Percentiles rank a stretch among this genome's conserved stretches.
phyloP scores from a whole-genome alignment of 164 flowering plant species.

The Magnolia changhungtana region DNA sequence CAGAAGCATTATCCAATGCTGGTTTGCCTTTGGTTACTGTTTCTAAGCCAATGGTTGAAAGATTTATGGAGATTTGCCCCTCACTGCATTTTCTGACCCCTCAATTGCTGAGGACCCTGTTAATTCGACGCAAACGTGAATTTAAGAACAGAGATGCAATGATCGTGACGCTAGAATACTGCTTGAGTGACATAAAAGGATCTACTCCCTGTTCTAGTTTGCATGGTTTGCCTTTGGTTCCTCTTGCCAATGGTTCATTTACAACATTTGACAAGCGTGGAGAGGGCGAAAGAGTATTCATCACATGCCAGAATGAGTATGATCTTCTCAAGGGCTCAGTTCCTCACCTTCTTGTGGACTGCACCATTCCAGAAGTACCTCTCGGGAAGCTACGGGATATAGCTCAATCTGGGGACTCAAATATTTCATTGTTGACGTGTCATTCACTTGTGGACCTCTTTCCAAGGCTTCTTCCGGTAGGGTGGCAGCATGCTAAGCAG shows the following conservation, averaged over 20 bases:
- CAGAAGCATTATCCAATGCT: slow-evolving; percentile 71
- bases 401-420: slow-evolving; percentile 59
- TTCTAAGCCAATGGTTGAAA: slow-evolving; percentile 54
- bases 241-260: slow-evolving; percentile 80
- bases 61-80: slow-evolving; percentile 67
- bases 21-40: slow-evolving; percentile 70
- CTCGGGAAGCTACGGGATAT: slow-evolving; percentile 53
- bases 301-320: slow-evolving; percentile 66
- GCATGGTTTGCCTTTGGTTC: slow-evolving; percentile 79
- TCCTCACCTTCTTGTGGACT: slow-evolving; percentile 70
- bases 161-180: slow-evolving; percentile 77
- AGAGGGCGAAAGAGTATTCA: slow-evolving; percentile 61
- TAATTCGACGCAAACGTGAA: slow-evolving; percentile 72
- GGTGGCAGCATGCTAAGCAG: slow-evolving; percentile 71
- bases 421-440: slow-evolving; percentile 65
- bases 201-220: slow-evolving; percentile 40
- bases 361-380: slow-evolving; percentile 54
- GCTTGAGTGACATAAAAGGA: slow-evolving; percentile 60
- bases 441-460: slow-evolving; percentile 68
- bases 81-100: slow-evolving; percentile 76
- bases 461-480: slow-evolving; percentile 62
- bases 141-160: slow-evolving; percentile 63
- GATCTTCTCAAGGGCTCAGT: slow-evolving; percentile 73
- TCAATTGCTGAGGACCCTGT: slow-evolving; percentile 62
- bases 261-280: slow-evolving; percentile 60